Evolutionary conservation across 306 rosid genomes (phyloP).

Genomic region (Vachellia pachyceras): DNA sequence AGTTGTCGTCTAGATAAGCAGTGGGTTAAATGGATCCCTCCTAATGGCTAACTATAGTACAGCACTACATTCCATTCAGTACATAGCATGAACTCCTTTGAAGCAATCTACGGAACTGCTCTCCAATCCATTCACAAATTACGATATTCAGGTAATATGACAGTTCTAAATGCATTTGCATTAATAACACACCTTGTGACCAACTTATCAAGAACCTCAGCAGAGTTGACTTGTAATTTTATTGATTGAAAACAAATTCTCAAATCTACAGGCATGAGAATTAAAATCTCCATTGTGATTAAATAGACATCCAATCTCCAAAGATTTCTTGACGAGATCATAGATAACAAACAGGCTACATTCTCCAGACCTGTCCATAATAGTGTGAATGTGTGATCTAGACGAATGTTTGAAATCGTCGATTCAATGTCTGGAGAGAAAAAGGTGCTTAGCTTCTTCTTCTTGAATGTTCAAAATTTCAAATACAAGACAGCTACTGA

Average conservation of each 20-base stretch:
- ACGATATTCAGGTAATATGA: conserved; percentile 13
- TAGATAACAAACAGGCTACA: not conserved
- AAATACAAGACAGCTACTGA: not conserved
- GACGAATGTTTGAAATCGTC: not conserved
- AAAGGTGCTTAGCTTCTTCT: not conserved
- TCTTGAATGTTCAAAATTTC: not conserved
- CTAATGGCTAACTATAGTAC: not conserved
- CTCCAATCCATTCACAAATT: not conserved
- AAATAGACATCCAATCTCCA: not conserved
- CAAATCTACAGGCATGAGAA: not conserved
- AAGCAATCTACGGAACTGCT: not conserved
- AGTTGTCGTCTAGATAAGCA: not conserved
- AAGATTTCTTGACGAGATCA: not conserved
- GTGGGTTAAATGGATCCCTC: not conserved
- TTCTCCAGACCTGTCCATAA: not conserved
- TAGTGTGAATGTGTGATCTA: not conserved
- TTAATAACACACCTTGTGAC: not conserved
- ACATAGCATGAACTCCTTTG: not conserved
- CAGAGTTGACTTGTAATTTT: not conserved
- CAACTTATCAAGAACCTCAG: not conserved
- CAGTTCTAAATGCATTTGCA: not conserved
- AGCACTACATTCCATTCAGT: not conserved
- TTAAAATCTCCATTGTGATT: not conserved
- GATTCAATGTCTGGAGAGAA: not conserved
- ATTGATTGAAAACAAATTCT: not conserved